Evolutionary conservation across 192 early-diverging fungal species (phyloP), one percentile per base, ranked within the genome.

Genomic region (Linnemannia hyalina): DNA sequence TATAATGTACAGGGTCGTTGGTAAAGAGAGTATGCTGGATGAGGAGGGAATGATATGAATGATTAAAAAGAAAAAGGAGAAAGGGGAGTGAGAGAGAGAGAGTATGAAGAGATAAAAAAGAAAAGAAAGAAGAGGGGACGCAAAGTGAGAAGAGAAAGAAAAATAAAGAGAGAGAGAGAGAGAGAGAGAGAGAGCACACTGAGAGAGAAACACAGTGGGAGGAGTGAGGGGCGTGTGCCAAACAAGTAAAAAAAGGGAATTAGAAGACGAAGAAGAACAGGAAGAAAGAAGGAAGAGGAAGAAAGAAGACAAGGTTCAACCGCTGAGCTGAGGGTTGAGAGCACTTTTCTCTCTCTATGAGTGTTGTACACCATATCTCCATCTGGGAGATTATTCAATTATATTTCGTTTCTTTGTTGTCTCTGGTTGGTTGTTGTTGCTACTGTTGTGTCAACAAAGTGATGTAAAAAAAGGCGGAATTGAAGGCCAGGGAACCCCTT

Each of bases 361-460:
- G 57, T 60, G n/a, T 60, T 60, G 57, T 32, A 29, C 7, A 22
- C 55, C 60, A 65, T 26, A 32, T 4, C 57, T 60, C 57, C 23
- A 65, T 65, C 60, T 65, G 60, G 60, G 55, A 57, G 55, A 65
- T 65, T 65, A 65, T 65, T 65, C 60, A 65, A 65, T 65, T 65
- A 35, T 10, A 10, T n/a, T 60, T 60, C 26, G 8, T 35, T 32
- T 20, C 18, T 52, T 52, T 16, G 49, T 52, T 65, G 60, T 65
- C 60, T 10, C 32, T 65, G 29, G 60, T 32, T 32, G 60, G 22
- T 26, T 57, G 9, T 57, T 57, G 22, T 26, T 57, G 55, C n/a
- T 26, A 9, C 10, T 49, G 47, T 49, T 49, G 47, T 57, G n/a
- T 57, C 55, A 57, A 65, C 60, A 65, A 15, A 46, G 13, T 46